Percentiles rank a stretch among this genome's conserved stretches.
phyloP scores from a whole-genome alignment of 345 rosid species.

The Sonneratia alba region DNA sequence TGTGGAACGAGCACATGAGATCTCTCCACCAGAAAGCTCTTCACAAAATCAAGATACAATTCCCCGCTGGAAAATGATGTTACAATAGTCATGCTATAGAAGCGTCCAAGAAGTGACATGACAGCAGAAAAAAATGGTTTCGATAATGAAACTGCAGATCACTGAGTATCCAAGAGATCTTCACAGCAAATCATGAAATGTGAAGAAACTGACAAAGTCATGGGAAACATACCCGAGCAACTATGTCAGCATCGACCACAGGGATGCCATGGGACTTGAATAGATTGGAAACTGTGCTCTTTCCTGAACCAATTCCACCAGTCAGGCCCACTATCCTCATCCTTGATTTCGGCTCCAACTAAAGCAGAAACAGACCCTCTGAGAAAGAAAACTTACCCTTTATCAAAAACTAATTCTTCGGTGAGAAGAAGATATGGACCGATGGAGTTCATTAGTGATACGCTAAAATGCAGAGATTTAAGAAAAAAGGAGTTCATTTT shows the following conservation, averaged over 20 bases:
- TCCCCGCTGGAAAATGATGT: background rate
- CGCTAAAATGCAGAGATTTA: background rate
- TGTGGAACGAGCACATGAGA: background rate
- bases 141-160: background rate
- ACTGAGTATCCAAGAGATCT: background rate
- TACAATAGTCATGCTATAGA: background rate
- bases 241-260: conserved; percentile 68
- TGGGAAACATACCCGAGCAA: conserved; percentile 52
- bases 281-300: conserved; percentile 76
- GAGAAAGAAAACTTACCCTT: background rate
- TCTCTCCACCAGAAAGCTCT: background rate
- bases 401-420: background rate
- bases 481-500: background rate
- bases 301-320: conserved; percentile 89
- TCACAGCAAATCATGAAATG: background rate
- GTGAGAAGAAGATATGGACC: background rate
- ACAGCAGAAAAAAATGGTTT: background rate
- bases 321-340: conserved; percentile 85
- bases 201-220: background rate
- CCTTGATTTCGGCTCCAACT: conserved; percentile 1
- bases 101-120: background rate
- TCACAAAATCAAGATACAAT: background rate
- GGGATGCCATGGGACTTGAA: conserved; percentile 65
- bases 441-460: background rate
- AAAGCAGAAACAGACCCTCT: background rate